Evolutionary conservation across 768 basidiomycete species (phyloP), one percentile per base, ranked within the genome.

Genomic region (Sarcodon aspratus): DNA sequence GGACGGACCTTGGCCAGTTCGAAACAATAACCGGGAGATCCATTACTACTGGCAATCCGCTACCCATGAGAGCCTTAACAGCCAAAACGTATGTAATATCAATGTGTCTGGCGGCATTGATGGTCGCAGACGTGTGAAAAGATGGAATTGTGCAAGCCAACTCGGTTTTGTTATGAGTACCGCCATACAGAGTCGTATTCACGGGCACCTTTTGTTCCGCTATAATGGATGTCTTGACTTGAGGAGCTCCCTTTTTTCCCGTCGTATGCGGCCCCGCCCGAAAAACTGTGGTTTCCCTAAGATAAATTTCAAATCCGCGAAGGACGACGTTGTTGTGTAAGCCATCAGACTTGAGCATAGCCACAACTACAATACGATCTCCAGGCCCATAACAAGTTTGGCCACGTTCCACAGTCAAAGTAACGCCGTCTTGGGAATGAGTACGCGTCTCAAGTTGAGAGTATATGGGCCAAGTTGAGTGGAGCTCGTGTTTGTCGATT

Each of bases 391-490:
- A 91, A 57, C 92, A 94, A 7, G 83, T 83, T 50, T 78, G 73
- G 21, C 71, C 71, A 35, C 93, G 82, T 27, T 86, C 80, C 15
- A 92, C 82, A 40, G 75, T 78, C 52, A 96, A 76, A 18, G 74
- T 80, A 13, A 91, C 73, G 27, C 81, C 82, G 3, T 89, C 82
- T 52, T 81, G 76, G 2, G 69, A 57, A 13, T 78, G 65, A 12
- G 76, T 72, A n/a, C 87, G 82, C 33, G 72, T 73, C 57, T 91
- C 86, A 9, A 76, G 75, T 59, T 90, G 85, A 45, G 76, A 77
- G 59, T 91, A 95, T 32, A 94, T 75, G 2, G 93, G 92, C 93
- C 93, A 96, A 1, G 88, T 83, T 4, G 91, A 85, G 59, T 95
- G 92, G 7, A 94, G 69, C 54, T 95, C 93, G 59, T 95, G 92